Evolutionary conservation across 164 flowering plant genomes (phyloP), one percentile per base, ranked within the genome.

Genomic region (Amborella trichopoda): DNA sequence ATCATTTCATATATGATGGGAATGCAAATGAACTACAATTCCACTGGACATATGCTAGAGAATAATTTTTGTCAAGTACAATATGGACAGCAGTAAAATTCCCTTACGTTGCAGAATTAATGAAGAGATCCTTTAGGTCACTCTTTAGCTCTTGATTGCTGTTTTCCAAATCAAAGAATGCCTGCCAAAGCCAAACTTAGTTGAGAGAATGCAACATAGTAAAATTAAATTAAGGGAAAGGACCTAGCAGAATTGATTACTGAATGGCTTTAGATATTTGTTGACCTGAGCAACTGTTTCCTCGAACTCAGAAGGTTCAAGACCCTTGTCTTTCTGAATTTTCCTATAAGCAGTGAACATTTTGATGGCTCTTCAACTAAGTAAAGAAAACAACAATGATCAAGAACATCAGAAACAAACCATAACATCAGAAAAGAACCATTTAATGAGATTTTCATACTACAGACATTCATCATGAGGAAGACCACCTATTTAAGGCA

Each of bases 101-200:
- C 33, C 10, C 77, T 57, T 73, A 84, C 89, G 60, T 54, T 25
- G 94, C 94, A 19, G 83, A 62, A 33, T 77, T 84, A 3, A 81
- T 81, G 64, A 46, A 81, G 12, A 84, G 76, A 56, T 84, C 94
- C 49, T 81, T 81, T 76, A 83, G 50, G 2, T 83, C 94, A 54
- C 80, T 73, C 48, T 78, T 78, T 2, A 83, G 69, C 54, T 83
- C 94, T 36, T 58, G 61, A 58, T 66, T 74, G 49, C 78, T 66
- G 38, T 75, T 81, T 55, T 81, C 86, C 64, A 84, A 48, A 46
- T 84, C 94, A 62, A 78, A 83, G 0, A 80, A 38, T 2, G 89
- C 70, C 94, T 83, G 70, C 65, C 64, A 14, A 39, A 6, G 46
- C 27, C n/a, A n/a, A n/a, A n/a, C n/a, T n/a, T n/a, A n/a, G n/a